phyloP scores from a whole-genome alignment of 106 monocot genomes.

The Agapanthus africanus region DNA sequence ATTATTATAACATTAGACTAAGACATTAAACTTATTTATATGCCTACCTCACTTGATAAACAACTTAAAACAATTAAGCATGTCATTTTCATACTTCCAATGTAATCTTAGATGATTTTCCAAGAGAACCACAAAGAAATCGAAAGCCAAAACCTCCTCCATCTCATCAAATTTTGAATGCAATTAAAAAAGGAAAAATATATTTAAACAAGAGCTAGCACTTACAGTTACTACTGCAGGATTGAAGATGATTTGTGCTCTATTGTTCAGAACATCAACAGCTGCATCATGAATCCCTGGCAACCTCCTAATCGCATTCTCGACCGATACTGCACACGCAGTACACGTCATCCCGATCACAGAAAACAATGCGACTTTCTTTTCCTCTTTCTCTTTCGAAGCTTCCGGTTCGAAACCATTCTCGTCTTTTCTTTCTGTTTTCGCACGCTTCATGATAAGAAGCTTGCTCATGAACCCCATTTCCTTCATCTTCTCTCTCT shows the following conservation, averaged over 20 bases:
- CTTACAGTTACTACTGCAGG: slow-evolving; percentile 63
- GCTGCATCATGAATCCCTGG: slow-evolving; percentile 79
- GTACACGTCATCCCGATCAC: slow-evolving; percentile 77
- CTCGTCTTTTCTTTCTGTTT: not conserved
- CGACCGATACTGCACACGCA: slow-evolving; percentile 78
- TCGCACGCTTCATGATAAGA: slow-evolving; percentile 32
- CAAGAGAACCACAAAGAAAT: too few species aligned
- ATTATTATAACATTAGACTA: too few species aligned
- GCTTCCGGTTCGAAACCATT: not conserved
- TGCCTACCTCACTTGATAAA: too few species aligned
- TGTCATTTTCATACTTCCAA: too few species aligned
- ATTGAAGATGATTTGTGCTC: slow-evolving; percentile 65
- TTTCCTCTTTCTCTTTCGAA: not conserved
- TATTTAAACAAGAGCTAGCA: not conserved
- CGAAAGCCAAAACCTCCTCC: too few species aligned
- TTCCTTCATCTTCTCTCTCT: not conserved
- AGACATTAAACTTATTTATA: too few species aligned
- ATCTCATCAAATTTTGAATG: too few species aligned
- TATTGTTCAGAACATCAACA: slow-evolving; percentile 65
- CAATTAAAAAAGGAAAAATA: too few species aligned
- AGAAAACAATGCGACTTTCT: slow-evolving; percentile 33
- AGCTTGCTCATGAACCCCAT: not conserved
- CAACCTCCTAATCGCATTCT: slow-evolving; percentile 80
- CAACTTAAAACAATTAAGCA: too few species aligned
- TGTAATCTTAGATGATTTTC: too few species aligned